phyloP scores from a whole-genome alignment of 768 basidiomycete species.

The Tricholoma furcatifolium region DNA sequence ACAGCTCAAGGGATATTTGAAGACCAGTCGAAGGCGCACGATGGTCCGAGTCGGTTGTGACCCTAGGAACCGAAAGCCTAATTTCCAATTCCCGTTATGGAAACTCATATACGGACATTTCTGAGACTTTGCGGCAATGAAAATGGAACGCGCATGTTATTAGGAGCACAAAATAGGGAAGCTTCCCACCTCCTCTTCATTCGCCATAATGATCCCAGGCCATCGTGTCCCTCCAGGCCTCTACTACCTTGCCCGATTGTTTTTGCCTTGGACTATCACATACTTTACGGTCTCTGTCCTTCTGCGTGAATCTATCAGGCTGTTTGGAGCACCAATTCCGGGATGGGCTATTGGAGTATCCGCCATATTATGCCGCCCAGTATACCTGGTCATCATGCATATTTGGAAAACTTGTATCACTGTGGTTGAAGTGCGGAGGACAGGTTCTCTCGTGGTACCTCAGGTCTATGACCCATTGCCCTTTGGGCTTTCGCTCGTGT shows the following conservation, averaged over 20 bases:
- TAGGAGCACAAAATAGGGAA: too few relatives aligned
- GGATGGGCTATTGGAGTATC: not conserved
- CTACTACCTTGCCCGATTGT: slow-evolving; percentile 5
- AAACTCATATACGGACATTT: too few relatives aligned
- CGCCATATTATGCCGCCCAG: slow-evolving; percentile 6
- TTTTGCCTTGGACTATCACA: not conserved
- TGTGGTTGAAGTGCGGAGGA: not conserved
- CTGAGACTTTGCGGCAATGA: too few relatives aligned
- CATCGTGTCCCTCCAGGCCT: slow-evolving; percentile 9
- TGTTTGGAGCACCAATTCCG: not conserved
- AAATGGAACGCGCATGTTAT: too few relatives aligned
- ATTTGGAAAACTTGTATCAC: not conserved
- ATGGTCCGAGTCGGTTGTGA: too few relatives aligned
- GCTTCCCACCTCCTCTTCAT: too few relatives aligned
- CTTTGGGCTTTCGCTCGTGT: slow-evolving; percentile 33
- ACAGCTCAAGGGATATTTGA: too few relatives aligned
- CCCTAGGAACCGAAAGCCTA: too few relatives aligned
- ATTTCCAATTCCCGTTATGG: too few relatives aligned
- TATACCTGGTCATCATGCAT: not conserved
- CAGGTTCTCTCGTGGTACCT: slow-evolving; percentile 32
- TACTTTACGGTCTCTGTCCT: slow-evolving; percentile 2
- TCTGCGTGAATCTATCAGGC: not conserved
- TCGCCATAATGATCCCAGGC: too few relatives aligned
- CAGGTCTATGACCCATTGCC: slow-evolving; percentile 31
- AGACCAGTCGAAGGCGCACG: too few relatives aligned